A percentile compares a stretch with the other conserved stretches of the same genome.
Evolutionary conservation across 2,329 filamentous ascomycete genomes (phyloP).

Genomic region (Alternaria rosae): DNA sequence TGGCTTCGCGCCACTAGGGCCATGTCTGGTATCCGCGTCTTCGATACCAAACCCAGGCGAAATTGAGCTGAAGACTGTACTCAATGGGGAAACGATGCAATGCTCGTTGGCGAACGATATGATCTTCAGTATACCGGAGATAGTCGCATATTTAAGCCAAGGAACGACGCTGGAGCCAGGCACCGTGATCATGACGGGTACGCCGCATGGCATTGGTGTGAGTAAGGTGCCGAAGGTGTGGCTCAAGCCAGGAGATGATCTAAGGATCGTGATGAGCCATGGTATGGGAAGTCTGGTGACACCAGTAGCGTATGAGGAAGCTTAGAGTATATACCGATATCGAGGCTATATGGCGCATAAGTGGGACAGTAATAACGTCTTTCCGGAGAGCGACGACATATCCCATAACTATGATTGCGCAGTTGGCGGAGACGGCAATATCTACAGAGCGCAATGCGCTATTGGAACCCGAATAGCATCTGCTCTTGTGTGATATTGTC

Average conservation of each 20-base stretch:
- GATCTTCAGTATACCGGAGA: constrained; percentile 55
- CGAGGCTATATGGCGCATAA: not conserved
- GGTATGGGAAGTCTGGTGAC: constrained; percentile 27
- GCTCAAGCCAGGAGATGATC: constrained; percentile 50
- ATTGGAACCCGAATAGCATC: constrained; percentile 4
- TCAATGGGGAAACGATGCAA: constrained; percentile 58
- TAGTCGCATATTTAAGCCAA: constrained; percentile 54
- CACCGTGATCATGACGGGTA: constrained; percentile 57
- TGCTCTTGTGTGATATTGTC: constrained; percentile 27
- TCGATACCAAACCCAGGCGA: constrained; percentile 51
- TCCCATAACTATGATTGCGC: not conserved
- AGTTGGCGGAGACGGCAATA: not conserved
- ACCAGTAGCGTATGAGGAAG: constrained; percentile 21
- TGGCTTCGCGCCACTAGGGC: constrained; percentile 60
- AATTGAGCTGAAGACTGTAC: constrained; percentile 52
- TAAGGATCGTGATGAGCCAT: constrained; percentile 48
- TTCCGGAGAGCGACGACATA: not conserved
- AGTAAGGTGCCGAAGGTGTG: constrained; percentile 52
- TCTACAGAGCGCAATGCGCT: not conserved
- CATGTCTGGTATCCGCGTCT: constrained; percentile 52
- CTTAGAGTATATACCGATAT: not conserved
- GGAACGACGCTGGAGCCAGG: constrained; percentile 51
- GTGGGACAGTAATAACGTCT: not conserved
- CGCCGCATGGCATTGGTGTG: constrained; percentile 54
- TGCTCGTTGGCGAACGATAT: constrained; percentile 52